Base-by-base conservation (phyloP, 1,284 basidiomycete genomes). In the Ustilago tritici region DNA sequence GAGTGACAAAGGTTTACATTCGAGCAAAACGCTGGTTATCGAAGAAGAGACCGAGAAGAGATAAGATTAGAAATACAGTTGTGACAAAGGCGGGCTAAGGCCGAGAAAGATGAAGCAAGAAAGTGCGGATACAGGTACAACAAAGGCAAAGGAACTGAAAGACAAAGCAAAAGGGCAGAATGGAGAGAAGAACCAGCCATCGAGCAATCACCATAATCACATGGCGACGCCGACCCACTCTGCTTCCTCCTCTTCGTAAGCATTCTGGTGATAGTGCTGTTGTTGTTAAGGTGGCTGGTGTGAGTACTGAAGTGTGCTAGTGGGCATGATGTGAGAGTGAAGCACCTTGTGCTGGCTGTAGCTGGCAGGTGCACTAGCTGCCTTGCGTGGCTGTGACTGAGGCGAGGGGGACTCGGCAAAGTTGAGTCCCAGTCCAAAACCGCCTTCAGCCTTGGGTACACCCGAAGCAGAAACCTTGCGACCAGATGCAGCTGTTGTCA, bases 181-280 rank as follows among this genome's bases (percentile, higher is more conserved):
- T 50, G 28, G 52, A 54, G 28, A 50, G 34, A 14, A 47, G 46
- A 34, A 36, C 23, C 40, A 50, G 52, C 49, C 52, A 47, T 59
- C 60, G 56, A 12, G 55, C 32, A 46, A 28, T 19, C n/a, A 19
- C n/a, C 43, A 50, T 32, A 35, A 56, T 62, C 61, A 76, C 74
- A 76, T 76, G 4, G 74, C 74, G 15, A 76, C 69, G 56, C 74
- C 74, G 52, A 76, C 54, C 74, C 74, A 76, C 32, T 71, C 65
- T 38, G 49, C 46, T 14, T 76, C 67, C 4, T 76, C 61, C 34
- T 70, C 47, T 47, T 70, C 56, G 34, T 57, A 58, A 17, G 38
- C 53, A 32, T 53, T 46, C 43, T 46, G 32, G n/a, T 46, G 23
- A 2, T 35, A 54, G 10, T 56, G 61, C 52, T 54, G 41, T 11